Base-by-base conservation (phyloP, 306 rosid species). In the Senna siamea region DNA sequence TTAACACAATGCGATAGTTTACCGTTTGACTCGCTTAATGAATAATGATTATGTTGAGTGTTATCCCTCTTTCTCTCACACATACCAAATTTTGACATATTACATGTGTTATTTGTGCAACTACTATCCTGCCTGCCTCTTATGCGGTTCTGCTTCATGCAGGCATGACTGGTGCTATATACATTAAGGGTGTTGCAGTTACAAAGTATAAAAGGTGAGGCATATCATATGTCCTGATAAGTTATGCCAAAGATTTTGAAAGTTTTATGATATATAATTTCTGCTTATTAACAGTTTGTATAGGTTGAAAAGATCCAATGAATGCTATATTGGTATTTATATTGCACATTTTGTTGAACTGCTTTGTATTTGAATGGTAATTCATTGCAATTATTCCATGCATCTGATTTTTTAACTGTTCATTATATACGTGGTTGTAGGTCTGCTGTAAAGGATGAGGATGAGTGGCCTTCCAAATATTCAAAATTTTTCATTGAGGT, bases 91-190 rank as follows among this genome's bases (percentile, higher is more conserved):
- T 40, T 41, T 5, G 34, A 40, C 23, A 40, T 40, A 2, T 4
- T 19, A 38, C 15, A 6, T 30, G 23, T 20, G 20, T 14, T n/a
- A 30, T 57, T 23, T 71, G 18, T 57, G 57, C 20, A 44, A 56
- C 52, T 44, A 23, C 41, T 26, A 9, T 71, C 76, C 40, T 71
- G 12, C 34, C 8, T 66, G 14, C 43, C 69, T 20, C 53, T 63
- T 32, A 40, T 15, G 75, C 17, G 9, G 67, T 79, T 78, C 32
- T 76, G 6, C 58, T 22, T 70, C 35, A 75, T 38, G 79, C 76
- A 94, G 98, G 97, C 56, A 91, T 94, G 98, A 73, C 94, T 43
- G 97, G 96, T 80, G 97, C 98, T 72, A 64, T 93, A 59, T 88
- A 93, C 82, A 89, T 94, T 2, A 93, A 89, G 68, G 98, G 96